phyloP scores from a whole-genome alignment of 2,329 filamentous ascomycete species.

The Talaromyces sp. region DNA sequence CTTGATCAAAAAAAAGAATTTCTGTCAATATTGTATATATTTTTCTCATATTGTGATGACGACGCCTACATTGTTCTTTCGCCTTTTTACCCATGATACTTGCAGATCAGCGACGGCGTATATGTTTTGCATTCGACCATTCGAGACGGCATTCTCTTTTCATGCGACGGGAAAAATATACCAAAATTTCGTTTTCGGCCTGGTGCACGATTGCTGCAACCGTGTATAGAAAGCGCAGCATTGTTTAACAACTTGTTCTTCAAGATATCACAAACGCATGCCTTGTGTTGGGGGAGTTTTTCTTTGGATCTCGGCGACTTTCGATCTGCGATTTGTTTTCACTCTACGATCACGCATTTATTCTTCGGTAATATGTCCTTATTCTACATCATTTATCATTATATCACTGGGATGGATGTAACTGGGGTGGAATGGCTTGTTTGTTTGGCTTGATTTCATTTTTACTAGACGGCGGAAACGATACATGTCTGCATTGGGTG shows the following conservation, averaged over 20 bases:
- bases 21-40: constrained; percentile 14
- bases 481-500: constrained; percentile 43
- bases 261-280: constrained; percentile 26
- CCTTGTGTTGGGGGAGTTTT: constrained; percentile 32
- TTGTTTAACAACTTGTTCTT: constrained; percentile 24
- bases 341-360: constrained; percentile 20
- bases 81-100: constrained; percentile 17
- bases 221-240: constrained; percentile 39
- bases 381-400: constrained; percentile 21
- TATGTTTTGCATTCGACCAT: constrained; percentile 29
- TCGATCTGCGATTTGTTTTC: constrained; percentile 22
- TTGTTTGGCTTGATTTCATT: constrained; percentile 17
- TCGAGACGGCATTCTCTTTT: constrained; percentile 21
- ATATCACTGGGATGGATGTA: constrained; percentile 21
- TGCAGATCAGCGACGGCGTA: constrained; percentile 35
- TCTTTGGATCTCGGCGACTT: constrained; percentile 21
- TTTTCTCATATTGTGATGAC: constrained; percentile 14
- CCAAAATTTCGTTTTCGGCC: constrained; percentile 24
- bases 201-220: constrained; percentile 29
- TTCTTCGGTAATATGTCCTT: constrained; percentile 18
- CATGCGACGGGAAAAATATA: constrained; percentile 31
- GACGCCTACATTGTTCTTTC: constrained; percentile 23
- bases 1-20: constrained; percentile 9
- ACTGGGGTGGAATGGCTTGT: constrained; percentile 32
- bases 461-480: constrained; percentile 40